Percentiles rank a stretch among this genome's conserved stretches.
phyloP scores from a whole-genome alignment of 2,329 filamentous ascomycete species.

The Cercospora brassicicola region DNA sequence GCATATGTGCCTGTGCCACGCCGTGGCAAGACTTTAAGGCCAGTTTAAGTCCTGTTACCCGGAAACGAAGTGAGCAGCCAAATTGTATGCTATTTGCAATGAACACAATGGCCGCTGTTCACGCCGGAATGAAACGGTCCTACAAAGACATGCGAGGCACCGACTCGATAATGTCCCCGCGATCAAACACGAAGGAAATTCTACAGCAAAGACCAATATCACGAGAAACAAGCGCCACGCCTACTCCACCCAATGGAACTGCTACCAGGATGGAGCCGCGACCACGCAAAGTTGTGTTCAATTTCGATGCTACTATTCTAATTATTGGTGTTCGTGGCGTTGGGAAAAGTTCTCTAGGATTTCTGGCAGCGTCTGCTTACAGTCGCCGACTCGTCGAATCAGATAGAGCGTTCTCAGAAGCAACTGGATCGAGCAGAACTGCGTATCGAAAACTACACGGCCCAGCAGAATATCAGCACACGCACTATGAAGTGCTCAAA shows the following conservation, averaged over 20 bases:
- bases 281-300: constrained; percentile 45
- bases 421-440: constrained; percentile 61
- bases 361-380: constrained; percentile 72
- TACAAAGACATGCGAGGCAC: constrained; percentile 32
- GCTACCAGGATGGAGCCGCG: constrained; percentile 10
- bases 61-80: background rate
- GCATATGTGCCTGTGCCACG: background rate
- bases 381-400: constrained; percentile 68
- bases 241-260: constrained; percentile 24
- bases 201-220: constrained; percentile 21
- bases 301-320: constrained; percentile 67
- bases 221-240: constrained; percentile 23
- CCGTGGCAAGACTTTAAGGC: background rate
- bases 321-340: constrained; percentile 71
- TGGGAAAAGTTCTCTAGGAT: constrained; percentile 72
- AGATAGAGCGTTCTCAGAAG: constrained; percentile 66
- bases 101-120: constrained; percentile 30
- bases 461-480: constrained; percentile 60
- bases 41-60: background rate
- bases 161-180: constrained; percentile 11
- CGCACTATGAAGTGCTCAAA: constrained; percentile 63
- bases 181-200: constrained; percentile 20
- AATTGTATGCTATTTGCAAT: background rate
- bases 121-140: constrained; percentile 36
- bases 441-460: constrained; percentile 65